Evolutionary conservation across 305 asterid genomes (phyloP).

Genomic region (Petunia hybrid): DNA sequence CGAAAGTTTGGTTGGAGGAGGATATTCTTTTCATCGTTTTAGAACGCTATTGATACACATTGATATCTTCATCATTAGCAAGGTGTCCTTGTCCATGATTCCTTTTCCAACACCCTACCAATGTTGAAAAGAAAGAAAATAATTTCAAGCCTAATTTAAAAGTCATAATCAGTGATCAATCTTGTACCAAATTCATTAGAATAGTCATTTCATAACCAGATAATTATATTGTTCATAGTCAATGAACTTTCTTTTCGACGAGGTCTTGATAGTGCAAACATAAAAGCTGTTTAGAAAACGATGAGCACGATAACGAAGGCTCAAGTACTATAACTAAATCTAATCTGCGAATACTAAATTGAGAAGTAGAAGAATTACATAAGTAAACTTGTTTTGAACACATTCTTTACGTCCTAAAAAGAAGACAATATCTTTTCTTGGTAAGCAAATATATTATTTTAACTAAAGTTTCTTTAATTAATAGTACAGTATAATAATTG

Average conservation of each 20-base stretch:
- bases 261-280: not conserved
- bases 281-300: constrained; percentile 2
- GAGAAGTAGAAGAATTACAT: not conserved
- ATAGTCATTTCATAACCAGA: not conserved
- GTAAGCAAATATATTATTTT: not conserved
- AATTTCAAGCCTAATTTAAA: not conserved
- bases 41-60: not conserved
- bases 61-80: not conserved
- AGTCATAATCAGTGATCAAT: constrained; percentile 30
- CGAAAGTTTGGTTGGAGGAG: too few species aligned
- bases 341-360: not conserved
- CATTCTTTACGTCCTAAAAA: constrained; percentile 18
- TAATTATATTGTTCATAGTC: not conserved
- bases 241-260: not conserved
- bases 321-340: not conserved
- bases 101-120: not conserved
- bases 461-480: too few species aligned
- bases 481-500: too few species aligned
- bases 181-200: not conserved
- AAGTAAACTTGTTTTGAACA: not conserved
- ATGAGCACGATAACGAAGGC: not conserved
- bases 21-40: not conserved
- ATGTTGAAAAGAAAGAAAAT: not conserved
- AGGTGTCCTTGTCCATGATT: not conserved
- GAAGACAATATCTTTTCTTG: not conserved